Base-by-base conservation (phyloP, 1,139 yeast species). In the Kodamaea alishanica region DNA sequence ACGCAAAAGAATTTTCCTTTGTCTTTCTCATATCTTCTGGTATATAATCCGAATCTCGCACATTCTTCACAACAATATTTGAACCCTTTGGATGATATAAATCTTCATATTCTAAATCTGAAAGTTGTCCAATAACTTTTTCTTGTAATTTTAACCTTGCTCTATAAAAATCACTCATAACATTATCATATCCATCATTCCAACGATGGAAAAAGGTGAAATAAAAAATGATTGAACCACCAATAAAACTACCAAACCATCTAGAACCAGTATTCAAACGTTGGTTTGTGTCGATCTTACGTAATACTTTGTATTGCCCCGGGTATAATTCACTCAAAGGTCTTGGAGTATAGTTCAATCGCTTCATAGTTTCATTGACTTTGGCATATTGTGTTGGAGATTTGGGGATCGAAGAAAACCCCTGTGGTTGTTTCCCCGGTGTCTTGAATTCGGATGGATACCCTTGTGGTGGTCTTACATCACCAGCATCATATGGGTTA, bases 141-240 rank as follows among this genome's bases (percentile, higher is more conserved):
- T 81, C 82, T 51, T 84, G 77, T 35, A 75, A 40, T 29, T 72
- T 60, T 36, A 86, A 69, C 46, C 87, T 79, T 29, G 70, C 61
- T 38, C 92, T 60, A 56, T 85, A 80, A 38, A 85, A 79, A 35
- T 75, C 79, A 8, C 86, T 73, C 60, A 86, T 81, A 4, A 84
- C 79, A 51, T 85, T 82, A 46, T 86, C 94, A 49, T 78, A 75
- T 6, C 90, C 90, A 42, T 86, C 94, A 55, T 87, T 85, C 95
- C 95, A 86, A 40, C 90, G 68, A 56, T 82, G 77, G 61, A 85
- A 81, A 55, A 86, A 86, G 6, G 83, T 75, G 29, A 81, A 82
- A 54, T 78, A 82, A 2, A 76, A 55, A 24, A 75, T 60, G 6
- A 80, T 59, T 0, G 75, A 67, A 20, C 69, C 65, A 6, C 74